Percentiles rank a stretch among this genome's conserved stretches.
Conservation (phyloP, 768 basidiomycete species). For the Gyrodon lividus region DNA sequence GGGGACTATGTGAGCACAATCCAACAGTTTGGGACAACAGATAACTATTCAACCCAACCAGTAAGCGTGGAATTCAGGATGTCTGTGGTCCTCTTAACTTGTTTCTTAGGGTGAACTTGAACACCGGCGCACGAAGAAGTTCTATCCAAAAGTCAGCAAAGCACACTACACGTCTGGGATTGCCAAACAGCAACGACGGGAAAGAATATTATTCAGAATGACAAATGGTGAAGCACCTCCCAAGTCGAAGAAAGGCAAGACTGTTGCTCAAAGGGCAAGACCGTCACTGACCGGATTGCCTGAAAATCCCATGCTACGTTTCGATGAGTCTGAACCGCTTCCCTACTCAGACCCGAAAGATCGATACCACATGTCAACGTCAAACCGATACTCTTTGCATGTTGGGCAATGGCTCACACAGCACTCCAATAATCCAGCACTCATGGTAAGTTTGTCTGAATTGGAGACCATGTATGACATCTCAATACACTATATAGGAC, state of each 20-base stretch:
- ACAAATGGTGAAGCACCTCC: neutral
- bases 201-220: conserved; percentile 3
- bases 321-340: neutral
- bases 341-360: neutral
- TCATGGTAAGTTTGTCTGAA: conserved; percentile 10
- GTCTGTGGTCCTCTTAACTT: neutral
- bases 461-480: neutral
- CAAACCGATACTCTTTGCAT: conserved; percentile 1
- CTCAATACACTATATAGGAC: conserved; percentile 5
- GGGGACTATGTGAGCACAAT: conserved; percentile 33
- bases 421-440: conserved; percentile 9
- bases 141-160: conserved; percentile 39
- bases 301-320: neutral
- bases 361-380: conserved; percentile 25
- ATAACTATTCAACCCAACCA: conserved; percentile 35
- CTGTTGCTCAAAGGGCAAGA: neutral
- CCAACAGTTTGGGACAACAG: conserved; percentile 31
- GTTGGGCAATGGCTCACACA: conserved; percentile 5
- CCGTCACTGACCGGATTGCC: neutral
- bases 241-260: neutral
- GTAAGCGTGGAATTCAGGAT: conserved; percentile 15
- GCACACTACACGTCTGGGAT: conserved; percentile 29
- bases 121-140: conserved; percentile 35
- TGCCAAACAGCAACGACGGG: conserved; percentile 17
- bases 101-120: conserved; percentile 35